Base-by-base conservation (phyloP, 2,329 filamentous ascomycete genomes). In the Colletotrichum cereale region DNA sequence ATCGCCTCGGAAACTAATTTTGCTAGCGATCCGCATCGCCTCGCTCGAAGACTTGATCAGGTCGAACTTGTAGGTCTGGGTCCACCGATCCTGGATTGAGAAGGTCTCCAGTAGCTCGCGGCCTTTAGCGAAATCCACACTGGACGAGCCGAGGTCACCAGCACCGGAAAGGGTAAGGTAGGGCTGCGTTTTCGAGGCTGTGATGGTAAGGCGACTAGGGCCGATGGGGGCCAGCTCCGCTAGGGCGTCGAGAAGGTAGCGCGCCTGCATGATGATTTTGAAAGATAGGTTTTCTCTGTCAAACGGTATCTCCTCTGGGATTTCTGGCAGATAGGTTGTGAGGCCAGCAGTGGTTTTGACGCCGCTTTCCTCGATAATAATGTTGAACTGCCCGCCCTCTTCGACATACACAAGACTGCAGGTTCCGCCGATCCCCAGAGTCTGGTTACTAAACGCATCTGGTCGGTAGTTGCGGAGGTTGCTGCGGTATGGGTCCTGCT, bases 231-330 rank as follows among this genome's bases (percentile, higher is more conserved):
- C 88, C 58, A 92, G 87, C 78, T 96, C 93, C 1, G 88, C 87
- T 50, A 95, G 84, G 21, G 91, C 90, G 77, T 95, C 93, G 14
- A 92, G 87, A 5, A 96, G 87, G 81, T 89, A 92, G 42, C 88
- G 88, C 14, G 92, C 89, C 75, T 92, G 93, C 93, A 98, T 97
- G 79, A 99, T 98, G 71, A 97, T 94, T 80, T 98, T 99, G 84
- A 98, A 93, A 11, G 90, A 86, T 11, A 98, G 86, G 63, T 91
- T 89, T 62, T 94, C 89, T 40, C 95, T 90, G 77, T 96, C 91
- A 75, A 99, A 94, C 0, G 96, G 96, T 56, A 99, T 98, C 62
- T 95, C 92, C 62, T 95, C 92, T 21, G 89, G 87, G 52, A 84
- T 82, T 74, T 94, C 91, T 21, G 93, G 89, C 61, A 95, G 88